Evolutionary conservation across 2,329 filamentous ascomycete genomes (phyloP), one percentile per base, ranked within the genome.

Genomic region (Diaporthe vaccinii): DNA sequence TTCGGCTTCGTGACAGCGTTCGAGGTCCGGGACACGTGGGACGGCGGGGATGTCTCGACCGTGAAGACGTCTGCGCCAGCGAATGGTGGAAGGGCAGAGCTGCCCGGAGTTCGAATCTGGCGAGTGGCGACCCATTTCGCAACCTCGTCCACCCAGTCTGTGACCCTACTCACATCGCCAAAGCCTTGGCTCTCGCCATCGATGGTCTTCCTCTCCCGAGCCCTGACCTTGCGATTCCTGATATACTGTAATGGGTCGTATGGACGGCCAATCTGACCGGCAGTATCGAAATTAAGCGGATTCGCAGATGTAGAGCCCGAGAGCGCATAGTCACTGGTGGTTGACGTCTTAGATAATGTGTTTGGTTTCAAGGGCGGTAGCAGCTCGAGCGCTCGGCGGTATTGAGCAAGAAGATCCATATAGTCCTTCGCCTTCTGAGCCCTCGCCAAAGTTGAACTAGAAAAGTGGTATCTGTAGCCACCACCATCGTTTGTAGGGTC

Each of bases 221-320:
- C 93, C 77, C 97, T 90, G 17, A 97, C 90, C 82, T 96, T 96
- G 65, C 96, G 91, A 81, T 99, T 98, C 28, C 97, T 93, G 73
- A 98, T 94, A 79, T 95, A 95, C 83, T 98, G 97, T 34, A 99
- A 85, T 6, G 96, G 97, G 82, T 99, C 98, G 82, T 98, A 98
- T 2, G 88, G 85, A 71, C 96, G 92, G 6, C 94, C 93, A 10
- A 93, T 83, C 75, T 79, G 85, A 69, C 77, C 83, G 82, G 73
- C 82, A 76, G 75, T 82, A 72, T 79, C 86, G 81, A 74, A 79
- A 82, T 71, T 75, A 39, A 69, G 53, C n/a, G 67, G 44, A 22
- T 41, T 79, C 78, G 76, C 85, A 78, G 65, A 84, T 80, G 77
- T 85, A 34, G 76, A 78, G 34, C 87, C 86, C 12, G 88, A 87